Evolutionary conservation across 805 yeast genomes (phyloP).

Genomic region (Kluyveromyces aestuarii): DNA sequence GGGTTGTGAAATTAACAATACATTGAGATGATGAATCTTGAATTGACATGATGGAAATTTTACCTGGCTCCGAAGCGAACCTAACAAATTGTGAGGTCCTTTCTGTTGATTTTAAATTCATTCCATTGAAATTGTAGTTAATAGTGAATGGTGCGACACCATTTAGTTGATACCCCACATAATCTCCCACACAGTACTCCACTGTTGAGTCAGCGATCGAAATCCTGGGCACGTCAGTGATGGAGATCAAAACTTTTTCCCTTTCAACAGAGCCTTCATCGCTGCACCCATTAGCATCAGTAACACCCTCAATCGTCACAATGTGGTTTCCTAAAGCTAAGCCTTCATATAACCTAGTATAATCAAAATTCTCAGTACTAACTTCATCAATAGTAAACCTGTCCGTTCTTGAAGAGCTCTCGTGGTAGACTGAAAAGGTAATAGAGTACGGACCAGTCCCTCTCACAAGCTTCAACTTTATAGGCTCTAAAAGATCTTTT

Average conservation of each 20-base stretch:
- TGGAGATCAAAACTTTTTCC: slow-evolving; percentile 44
- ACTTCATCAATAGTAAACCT: slow-evolving; percentile 38
- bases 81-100: slow-evolving; percentile 45
- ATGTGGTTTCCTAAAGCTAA: slow-evolving; percentile 64
- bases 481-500: slow-evolving; percentile 33
- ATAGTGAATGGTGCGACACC: slow-evolving; percentile 79
- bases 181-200: slow-evolving; percentile 89
- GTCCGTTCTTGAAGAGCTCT: slow-evolving; percentile 45
- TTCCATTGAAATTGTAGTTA: slow-evolving; percentile 62
- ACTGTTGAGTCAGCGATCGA: slow-evolving; percentile 31
- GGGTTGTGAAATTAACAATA: slow-evolving; percentile 45
- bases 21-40: slow-evolving; percentile 73
- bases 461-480: slow-evolving; percentile 39
- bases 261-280: slow-evolving; percentile 34
- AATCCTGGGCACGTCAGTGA: slow-evolving; percentile 73
- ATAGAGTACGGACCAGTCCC: slow-evolving; percentile 60
- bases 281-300: slow-evolving; percentile 65
- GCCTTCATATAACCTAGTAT: slow-evolving; percentile 38
- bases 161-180: slow-evolving; percentile 60
- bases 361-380: slow-evolving; percentile 28
- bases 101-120: slow-evolving; percentile 47
- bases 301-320: slow-evolving; percentile 46
- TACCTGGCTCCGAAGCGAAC: slow-evolving; percentile 79
- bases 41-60: slow-evolving; percentile 52
- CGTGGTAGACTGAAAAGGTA: slow-evolving; percentile 51